These are phyloP conservation scores for Alternaria sp. DNA, from an alignment of 2,329 filamentous ascomycete species.

Conservation along the genomic window DNA sequence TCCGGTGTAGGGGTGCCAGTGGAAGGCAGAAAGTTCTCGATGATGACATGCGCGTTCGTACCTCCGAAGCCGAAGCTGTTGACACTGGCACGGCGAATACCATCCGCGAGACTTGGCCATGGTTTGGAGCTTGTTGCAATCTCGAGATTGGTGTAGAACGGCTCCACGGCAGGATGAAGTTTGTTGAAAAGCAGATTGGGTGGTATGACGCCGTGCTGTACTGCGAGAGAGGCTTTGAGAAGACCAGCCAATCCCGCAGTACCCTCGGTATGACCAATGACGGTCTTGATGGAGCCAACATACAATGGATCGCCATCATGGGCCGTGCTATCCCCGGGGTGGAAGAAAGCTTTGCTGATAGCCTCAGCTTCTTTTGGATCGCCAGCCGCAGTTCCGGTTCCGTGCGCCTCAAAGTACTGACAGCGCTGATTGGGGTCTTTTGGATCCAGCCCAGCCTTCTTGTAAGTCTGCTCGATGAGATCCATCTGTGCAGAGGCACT, in stretches of 20 bases:
- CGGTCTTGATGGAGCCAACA: conserved; percentile 44
- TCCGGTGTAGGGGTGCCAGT: not conserved
- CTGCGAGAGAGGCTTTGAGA: conserved; percentile 47
- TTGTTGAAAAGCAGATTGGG: conserved; percentile 43
- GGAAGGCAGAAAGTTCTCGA: conserved; percentile 19
- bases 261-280: conserved; percentile 53
- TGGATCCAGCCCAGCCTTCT: conserved; percentile 43
- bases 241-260: conserved; percentile 48
- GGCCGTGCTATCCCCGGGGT: not conserved
- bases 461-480: conserved; percentile 44
- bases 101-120: conserved; percentile 18
- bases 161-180: conserved; percentile 42
- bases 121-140: conserved; percentile 6
- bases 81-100: conserved; percentile 22
- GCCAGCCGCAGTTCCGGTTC: conserved; percentile 32
- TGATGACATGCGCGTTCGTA: conserved; percentile 36
- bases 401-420: conserved; percentile 38
- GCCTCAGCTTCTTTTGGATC: conserved; percentile 33
- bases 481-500: conserved; percentile 53
- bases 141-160: conserved; percentile 17
- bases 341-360: conserved; percentile 15
- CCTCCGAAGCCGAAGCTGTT: conserved; percentile 39
- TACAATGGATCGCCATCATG: conserved; percentile 3
- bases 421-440: not conserved
- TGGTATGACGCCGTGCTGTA: conserved; percentile 34